Base-by-base conservation (phyloP, 1,284 basidiomycete species). In the Pseudozyma thailandica region DNA sequence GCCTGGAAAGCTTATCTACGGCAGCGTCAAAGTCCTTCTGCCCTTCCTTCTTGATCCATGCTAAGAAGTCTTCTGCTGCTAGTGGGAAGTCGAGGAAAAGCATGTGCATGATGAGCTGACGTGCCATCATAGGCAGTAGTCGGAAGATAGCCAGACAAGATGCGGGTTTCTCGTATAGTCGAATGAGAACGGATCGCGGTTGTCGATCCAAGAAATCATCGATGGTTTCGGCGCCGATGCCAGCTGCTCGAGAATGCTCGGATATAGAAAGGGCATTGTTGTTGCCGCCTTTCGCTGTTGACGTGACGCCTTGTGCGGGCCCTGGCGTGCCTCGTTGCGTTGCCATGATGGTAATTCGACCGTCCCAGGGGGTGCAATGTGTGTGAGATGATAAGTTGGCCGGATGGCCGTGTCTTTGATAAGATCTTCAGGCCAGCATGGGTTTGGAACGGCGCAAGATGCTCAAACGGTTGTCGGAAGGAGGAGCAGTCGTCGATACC, bases 121-220 rank as follows among this genome's bases (percentile, higher is more conserved):
- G 87, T 73, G 94, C 92, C 31, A 96, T 84, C 21, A 92, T 90
- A 3, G 90, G 90, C 21, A 98, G 85, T 20, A 98, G 86, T 48
- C 94, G 89, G 83, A 97, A 94, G 82, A 98, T 90, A 41, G 93
- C 92, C 30, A 98, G 88, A 84, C 94, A 96, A 82, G 92, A 91
- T 2, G 93, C 94, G 20, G 95, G 94, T 18, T 89, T 89, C 77
- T 90, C 88, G 83, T 96, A 98, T 46, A 98, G 86, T 45, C 92
- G 88, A 46, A 89, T 91, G 58, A 95, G 86, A 37, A 91, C 91
- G 47, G 88, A 90, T 79, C 92, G 90, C 0, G 92, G 91, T 79
- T 96, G 92, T 7, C 89, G 88, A 72, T 93, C 90, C 33, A 98
- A 86, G 84, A 96, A 97, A 1, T 89, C 77, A 57, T 86, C 84